These are phyloP conservation scores for Neofusicoccum umdonicola DNA, from an alignment of 2,329 filamentous ascomycete species.

Conservation along the genomic window DNA sequence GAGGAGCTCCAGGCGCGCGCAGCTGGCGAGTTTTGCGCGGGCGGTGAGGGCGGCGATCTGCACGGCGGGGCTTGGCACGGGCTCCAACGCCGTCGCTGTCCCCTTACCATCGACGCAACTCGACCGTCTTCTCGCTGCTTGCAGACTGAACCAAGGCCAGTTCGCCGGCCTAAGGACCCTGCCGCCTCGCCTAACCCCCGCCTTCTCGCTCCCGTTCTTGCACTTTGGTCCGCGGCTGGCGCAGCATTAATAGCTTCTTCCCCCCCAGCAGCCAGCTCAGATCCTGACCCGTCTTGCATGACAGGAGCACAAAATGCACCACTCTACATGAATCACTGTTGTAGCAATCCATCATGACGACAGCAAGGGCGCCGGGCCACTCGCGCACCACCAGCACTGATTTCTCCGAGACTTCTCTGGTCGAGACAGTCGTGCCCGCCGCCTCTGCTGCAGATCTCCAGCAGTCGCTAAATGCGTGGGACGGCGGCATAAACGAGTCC, in stretches of 20 bases:
- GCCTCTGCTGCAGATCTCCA: slow-evolving; percentile 36
- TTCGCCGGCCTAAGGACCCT: background rate
- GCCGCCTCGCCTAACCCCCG: background rate
- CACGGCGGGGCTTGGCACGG: slow-evolving; percentile 1
- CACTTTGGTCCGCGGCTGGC: background rate
- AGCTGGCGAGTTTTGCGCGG: slow-evolving; percentile 11
- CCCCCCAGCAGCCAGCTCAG: background rate
- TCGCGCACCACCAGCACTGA: slow-evolving; percentile 32
- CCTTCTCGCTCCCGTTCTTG: background rate
- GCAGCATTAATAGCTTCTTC: too few species aligned
- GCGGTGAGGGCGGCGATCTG: slow-evolving; percentile 11
- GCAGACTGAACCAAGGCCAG: background rate
- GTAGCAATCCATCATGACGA: slow-evolving; percentile 12
- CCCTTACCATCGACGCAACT: slow-evolving; percentile 3
- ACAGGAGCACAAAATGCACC: slow-evolving; percentile 6
- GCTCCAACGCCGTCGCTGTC: slow-evolving; percentile 8
- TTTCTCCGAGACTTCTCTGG: slow-evolving; percentile 38
- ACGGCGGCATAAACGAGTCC: slow-evolving; percentile 45
- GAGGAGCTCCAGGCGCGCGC: slow-evolving; percentile 3
- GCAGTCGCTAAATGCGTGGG: slow-evolving; percentile 42
- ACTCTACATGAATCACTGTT: slow-evolving; percentile 6
- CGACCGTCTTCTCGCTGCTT: background rate
- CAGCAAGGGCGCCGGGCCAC: slow-evolving; percentile 17
- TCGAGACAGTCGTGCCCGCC: slow-evolving; percentile 40
- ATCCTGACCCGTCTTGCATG: slow-evolving; percentile 3